Evolutionary conservation across 768 basidiomycete species (phyloP).

Genomic region (Termitomyces sp.): DNA sequence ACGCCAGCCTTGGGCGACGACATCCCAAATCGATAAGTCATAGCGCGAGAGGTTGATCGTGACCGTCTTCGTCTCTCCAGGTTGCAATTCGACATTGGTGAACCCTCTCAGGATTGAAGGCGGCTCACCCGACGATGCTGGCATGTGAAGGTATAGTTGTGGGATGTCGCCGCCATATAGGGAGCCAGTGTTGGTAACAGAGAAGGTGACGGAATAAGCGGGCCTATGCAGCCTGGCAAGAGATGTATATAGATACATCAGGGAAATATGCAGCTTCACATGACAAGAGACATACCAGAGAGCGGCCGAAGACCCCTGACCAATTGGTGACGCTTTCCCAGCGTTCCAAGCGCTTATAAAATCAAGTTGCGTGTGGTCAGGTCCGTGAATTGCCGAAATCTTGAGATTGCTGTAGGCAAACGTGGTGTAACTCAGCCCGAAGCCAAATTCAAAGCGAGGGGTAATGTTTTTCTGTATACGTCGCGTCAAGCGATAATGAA

Average conservation of each 20-base stretch:
- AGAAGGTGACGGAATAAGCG: conserved; percentile 56
- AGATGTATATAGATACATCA: not conserved
- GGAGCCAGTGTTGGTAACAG: conserved; percentile 58
- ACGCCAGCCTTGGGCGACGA: conserved; percentile 66
- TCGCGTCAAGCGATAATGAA: not conserved
- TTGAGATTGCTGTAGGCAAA: conserved; percentile 66
- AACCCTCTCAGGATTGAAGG: conserved; percentile 71
- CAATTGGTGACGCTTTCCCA: conserved; percentile 49
- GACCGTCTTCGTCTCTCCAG: conserved; percentile 41
- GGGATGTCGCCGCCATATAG: conserved; percentile 69
- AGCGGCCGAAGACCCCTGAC: conserved; percentile 54
- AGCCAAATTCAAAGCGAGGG: conserved; percentile 88
- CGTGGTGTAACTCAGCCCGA: conserved; percentile 79
- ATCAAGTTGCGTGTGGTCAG: conserved; percentile 32
- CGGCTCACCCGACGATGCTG: conserved; percentile 57
- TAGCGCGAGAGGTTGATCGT: conserved; percentile 60
- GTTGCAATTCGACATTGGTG: conserved; percentile 45
- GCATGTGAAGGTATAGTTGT: conserved; percentile 73
- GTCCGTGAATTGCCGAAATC: conserved; percentile 34
- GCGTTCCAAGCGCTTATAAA: conserved; percentile 49
- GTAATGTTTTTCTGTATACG: conserved; percentile 53
- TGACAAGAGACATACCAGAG: conserved; percentile 36
- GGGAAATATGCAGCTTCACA: not conserved
- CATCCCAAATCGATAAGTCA: conserved; percentile 76
- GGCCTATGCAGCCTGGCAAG: conserved; percentile 57